Percentiles rank a stretch among this genome's conserved stretches.
These are phyloP conservation scores for Amphibolis antarctica DNA, from an alignment of 106 monocot genomes.

Conservation along the genomic window DNA sequence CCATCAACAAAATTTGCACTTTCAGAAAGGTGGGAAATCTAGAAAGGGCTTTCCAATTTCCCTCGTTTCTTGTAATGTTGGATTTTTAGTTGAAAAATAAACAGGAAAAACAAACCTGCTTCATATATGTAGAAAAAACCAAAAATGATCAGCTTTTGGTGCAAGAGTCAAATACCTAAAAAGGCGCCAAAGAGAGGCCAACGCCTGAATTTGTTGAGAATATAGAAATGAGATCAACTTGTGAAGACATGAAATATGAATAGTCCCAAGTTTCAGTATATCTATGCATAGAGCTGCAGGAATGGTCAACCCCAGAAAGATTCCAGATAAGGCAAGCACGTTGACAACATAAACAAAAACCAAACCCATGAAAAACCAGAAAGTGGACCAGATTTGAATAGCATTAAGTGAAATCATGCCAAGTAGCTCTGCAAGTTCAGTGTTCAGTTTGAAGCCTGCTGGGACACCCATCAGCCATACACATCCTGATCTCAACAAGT, in stretches of 20 bases:
- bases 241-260: conserved; percentile 59
- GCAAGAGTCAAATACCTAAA: conserved; percentile 47
- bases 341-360: conserved; percentile 23
- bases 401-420: conserved; percentile 81
- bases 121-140: no score
- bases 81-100: no score
- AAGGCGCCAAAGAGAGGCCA: conserved; percentile 92
- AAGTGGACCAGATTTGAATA: conserved; percentile 81
- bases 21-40: no score
- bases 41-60: no score
- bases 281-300: conserved; percentile 75
- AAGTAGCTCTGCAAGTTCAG: conserved; percentile 66
- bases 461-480: conserved; percentile 98
- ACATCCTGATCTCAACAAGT: conserved; percentile 74
- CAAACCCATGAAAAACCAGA: conserved; percentile 47
- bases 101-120: no score
- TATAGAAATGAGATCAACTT: conserved; percentile 61
- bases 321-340: conserved; percentile 44
- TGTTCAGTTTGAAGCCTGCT: conserved; percentile 94
- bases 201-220: conserved; percentile 65
- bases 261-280: conserved; percentile 47
- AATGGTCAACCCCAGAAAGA: conserved; percentile 54
- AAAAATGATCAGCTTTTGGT: not conserved
- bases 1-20: no score
- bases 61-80: no score